Base-by-base conservation (phyloP, 306 rosid genomes). In the Pyrus betulifolia region DNA sequence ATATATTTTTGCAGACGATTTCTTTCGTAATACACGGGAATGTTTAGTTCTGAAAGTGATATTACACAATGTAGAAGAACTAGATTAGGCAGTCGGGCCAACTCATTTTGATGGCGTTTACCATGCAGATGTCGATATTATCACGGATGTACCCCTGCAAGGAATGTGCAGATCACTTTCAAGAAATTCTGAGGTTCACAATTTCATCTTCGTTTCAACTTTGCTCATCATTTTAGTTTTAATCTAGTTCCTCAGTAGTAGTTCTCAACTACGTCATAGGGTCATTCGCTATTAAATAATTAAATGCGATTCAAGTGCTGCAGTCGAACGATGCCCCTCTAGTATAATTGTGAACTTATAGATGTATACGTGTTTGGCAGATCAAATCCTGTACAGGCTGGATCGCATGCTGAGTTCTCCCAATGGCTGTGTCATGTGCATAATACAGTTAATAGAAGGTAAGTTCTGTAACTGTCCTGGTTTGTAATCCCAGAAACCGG, bases 161-260 rank as follows among this genome's bases (percentile, higher is more conserved):
- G 80, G 98, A 94, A 70, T 91, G 98, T 51, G 97, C 97, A 49
- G 94, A 94, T 83, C 98, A 93, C 85, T 93, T 93, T 76, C 86
- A 87, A 86, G 94, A 87, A 81, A 84, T 94, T 75, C 73, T 94
- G 67, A 90, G 96, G 98, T 91, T 85, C 74, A 69, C 21, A 69
- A 27, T 52, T 31, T 82, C 35, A 57, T 44, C 78, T 61, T 71
- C 17, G n/a, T 79, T 25, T 31, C 21, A 78, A 49, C 11, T 54
- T 65, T 57, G n/a, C 57, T 17, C 42, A 78, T 64, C 13, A 42
- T 15, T 22, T 65, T 72, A 1, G 57, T 44, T 21, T 4, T 14
- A 4, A 4, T 40, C 19, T 11, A 3, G 28, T 13, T 35, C 3
- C 55, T 13, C 2, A n/a, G 40, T 35, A 35, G 3, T 13, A 6